Evolutionary conservation across 805 yeast genomes (phyloP), one percentile per base, ranked within the genome.

Genomic region (Candida broadrunensis): DNA sequence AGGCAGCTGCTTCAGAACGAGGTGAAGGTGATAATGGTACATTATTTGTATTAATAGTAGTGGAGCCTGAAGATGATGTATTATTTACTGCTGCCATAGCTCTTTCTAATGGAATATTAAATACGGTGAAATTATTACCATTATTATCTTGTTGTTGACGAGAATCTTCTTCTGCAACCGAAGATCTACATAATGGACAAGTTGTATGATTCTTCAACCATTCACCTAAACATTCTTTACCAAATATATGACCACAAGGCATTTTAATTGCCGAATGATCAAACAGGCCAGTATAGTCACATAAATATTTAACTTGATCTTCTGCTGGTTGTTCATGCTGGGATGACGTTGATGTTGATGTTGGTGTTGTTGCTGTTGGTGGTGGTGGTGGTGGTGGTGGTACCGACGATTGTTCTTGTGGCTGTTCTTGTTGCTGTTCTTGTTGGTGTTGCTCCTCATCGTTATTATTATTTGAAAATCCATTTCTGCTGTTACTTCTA

Each of bases 241-340:
- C 98, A 68, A 93, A 91, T 0, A 81, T 56, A 56, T 91, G 99
- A 7, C 80, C 80, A 60, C 99, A 91, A 0, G 96, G 93, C 75
- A 91, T 70, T 43, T 75, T 67, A 1, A 85, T 71, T 0, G 97
- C 85, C 3, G 73, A 60, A 58, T 93, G 97, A 15, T 48, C 43
- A 40, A 46, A 54, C 24, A 49, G 38, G 11, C 56, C 54, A 15
- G 46, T 46, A 38, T 41, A 54, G 7, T 58, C 61, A 5, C 51
- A 39, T 19, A 60, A 50, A 14, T 40, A 52, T 27, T 46, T 39
- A 12, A 41, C 36, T 25, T 12, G 16, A 18, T 16, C 13, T 35
- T 34, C 26, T 8, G 53, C 48, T 66, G 74, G 9, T 42, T 44
- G 15, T 50, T 51, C 50, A 15, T 12, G 50, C 15, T 19, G 15